Conservation (phyloP, 495 filamentous ascomycete species). For the Rhizodiscina lignyota region DNA sequence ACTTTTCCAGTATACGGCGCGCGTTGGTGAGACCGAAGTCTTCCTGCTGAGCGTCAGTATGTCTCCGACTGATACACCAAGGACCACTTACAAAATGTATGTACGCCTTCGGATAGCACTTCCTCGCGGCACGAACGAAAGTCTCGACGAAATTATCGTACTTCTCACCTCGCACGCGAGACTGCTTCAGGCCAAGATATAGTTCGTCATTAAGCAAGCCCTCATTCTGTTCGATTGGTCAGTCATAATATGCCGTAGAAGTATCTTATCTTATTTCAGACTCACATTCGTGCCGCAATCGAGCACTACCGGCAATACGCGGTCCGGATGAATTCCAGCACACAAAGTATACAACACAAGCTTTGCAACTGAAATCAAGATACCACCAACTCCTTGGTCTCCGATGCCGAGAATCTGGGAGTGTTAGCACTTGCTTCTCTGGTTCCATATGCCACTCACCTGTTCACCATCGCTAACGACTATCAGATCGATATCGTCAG, state of each 20-base stretch:
- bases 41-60: conserved; percentile 17
- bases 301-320: conserved; percentile 68
- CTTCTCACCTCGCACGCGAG: conserved; percentile 47
- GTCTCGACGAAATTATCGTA: conserved; percentile 67
- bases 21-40: conserved; percentile 44
- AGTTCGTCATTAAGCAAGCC: conserved; percentile 60
- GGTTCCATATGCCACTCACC: conserved; percentile 15
- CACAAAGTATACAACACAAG: conserved; percentile 68
- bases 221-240: conserved; percentile 39
- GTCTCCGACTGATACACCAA: neutral
- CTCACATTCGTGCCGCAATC: conserved; percentile 68
- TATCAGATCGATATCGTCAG: conserved; percentile 74
- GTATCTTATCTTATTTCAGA: neutral
- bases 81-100: conserved; percentile 49
- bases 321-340: conserved; percentile 66
- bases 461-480: conserved; percentile 69
- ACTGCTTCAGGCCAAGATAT: conserved; percentile 59
- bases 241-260: neutral
- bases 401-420: conserved; percentile 69
- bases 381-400: conserved; percentile 79
- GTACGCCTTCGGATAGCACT: conserved; percentile 62
- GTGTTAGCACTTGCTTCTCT: neutral
- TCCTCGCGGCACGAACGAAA: conserved; percentile 50
- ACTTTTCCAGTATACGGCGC: conserved; percentile 56
- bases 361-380: conserved; percentile 74